These are phyloP conservation scores for Blastobotrys illinoisensis DNA, from an alignment of 1,139 yeast genomes.

Conservation along the genomic window DNA sequence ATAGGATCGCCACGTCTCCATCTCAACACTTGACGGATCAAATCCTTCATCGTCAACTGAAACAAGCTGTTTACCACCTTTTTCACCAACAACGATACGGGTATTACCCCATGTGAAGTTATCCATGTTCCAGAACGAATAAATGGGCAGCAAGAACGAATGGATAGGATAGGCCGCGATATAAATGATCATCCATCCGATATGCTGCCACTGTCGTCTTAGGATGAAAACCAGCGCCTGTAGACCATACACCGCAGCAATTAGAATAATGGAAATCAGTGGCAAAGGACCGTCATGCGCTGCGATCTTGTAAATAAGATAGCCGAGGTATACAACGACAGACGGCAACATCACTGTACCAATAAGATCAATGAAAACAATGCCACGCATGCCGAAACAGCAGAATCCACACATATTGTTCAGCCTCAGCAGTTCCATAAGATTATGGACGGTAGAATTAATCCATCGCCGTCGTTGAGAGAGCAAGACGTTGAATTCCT, in stretches of 20 bases:
- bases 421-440: constrained; percentile 36
- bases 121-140: constrained; percentile 42
- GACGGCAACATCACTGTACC: constrained; percentile 39
- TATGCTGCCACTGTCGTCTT: constrained; percentile 39
- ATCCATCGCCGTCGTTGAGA: constrained; percentile 44
- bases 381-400: constrained; percentile 38
- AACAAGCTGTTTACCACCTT: constrained; percentile 34
- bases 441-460: constrained; percentile 40
- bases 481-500: constrained; percentile 35
- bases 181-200: constrained; percentile 42
- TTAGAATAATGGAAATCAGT: constrained; percentile 34
- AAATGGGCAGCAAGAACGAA: constrained; percentile 37
- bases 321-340: constrained; percentile 37
- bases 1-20: constrained; percentile 35
- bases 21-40: constrained; percentile 30
- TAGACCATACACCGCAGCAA: constrained; percentile 38
- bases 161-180: constrained; percentile 37
- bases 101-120: constrained; percentile 42
- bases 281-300: constrained; percentile 33
- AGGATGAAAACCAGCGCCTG: constrained; percentile 37
- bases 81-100: constrained; percentile 38
- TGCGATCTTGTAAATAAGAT: constrained; percentile 34
- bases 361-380: constrained; percentile 37
- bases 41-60: constrained; percentile 31
- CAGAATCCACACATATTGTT: constrained; percentile 40